phyloP scores from a whole-genome alignment of 148 eudicot species.

The Rhododendron mucronatum region DNA sequence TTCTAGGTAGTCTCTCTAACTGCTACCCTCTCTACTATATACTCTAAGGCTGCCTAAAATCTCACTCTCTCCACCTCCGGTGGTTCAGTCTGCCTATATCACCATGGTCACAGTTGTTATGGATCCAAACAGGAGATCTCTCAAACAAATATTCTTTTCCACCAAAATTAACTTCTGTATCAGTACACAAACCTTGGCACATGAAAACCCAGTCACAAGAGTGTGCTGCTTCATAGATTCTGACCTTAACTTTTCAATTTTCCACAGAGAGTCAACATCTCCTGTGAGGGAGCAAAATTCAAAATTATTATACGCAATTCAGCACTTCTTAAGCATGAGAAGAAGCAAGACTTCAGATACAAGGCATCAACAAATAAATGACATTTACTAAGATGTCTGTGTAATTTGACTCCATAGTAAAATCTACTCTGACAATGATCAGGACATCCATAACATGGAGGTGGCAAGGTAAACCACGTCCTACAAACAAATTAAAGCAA shows the following conservation, averaged over 20 bases:
- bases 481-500: not conserved
- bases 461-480: not conserved
- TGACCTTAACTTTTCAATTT: constrained; percentile 81
- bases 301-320: not conserved
- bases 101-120: not conserved
- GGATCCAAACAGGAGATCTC: not conserved
- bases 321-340: not conserved
- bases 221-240: constrained; percentile 54
- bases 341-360: not conserved
- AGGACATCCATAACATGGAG: constrained; percentile 2
- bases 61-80: not conserved
- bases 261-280: constrained; percentile 70
- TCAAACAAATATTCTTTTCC: not conserved
- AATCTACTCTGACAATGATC: not conserved
- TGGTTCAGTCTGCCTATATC: not conserved
- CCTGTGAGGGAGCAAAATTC: constrained; percentile 37
- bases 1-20: not conserved
- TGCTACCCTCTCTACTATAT: not conserved
- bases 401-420: not conserved
- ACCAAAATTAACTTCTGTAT: not conserved
- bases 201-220: constrained; percentile 64
- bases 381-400: not conserved
- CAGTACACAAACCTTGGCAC: constrained; percentile 64
- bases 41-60: not conserved
- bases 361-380: not conserved